Evolutionary conservation across 352 stramenopile genomes (phyloP).

Genomic region (Blastocystis sp.): DNA sequence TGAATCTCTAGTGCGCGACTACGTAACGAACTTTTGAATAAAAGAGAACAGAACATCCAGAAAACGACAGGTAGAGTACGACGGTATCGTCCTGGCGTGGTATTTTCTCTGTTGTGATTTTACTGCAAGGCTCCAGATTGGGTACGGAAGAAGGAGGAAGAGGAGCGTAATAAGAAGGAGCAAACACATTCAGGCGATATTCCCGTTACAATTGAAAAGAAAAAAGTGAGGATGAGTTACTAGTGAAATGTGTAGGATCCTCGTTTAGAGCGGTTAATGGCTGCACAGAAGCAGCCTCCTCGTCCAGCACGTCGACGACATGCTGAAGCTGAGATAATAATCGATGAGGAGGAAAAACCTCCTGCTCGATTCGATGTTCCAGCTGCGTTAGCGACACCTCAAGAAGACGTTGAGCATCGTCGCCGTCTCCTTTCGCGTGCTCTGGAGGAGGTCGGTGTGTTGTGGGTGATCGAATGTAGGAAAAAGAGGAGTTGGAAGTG

Average conservation of each 20-base stretch:
- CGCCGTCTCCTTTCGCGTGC: constrained; percentile 19
- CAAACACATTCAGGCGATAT: neutral
- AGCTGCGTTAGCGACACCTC: too few relatives aligned
- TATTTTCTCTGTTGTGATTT: neutral
- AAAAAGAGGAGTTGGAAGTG: neutral
- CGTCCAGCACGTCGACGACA: neutral
- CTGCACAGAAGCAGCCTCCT: neutral
- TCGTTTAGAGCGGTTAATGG: constrained; percentile 11
- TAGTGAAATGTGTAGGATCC: neutral
- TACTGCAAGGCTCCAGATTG: neutral
- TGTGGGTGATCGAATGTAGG: neutral
- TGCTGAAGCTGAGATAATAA: neutral
- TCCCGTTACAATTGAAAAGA: constrained; percentile 1
- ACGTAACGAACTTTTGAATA: constrained; percentile 1
- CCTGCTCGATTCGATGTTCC: neutral
- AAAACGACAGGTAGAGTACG: neutral
- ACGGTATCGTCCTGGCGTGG: constrained; percentile 49
- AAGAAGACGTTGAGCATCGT: neutral
- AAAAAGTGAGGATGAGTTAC: neutral
- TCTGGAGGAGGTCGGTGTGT: neutral
- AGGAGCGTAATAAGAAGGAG: neutral
- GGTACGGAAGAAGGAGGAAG: constrained; percentile 18
- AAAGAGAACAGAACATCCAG: neutral
- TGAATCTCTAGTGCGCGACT: neutral
- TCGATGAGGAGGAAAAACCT: constrained; percentile 12